Evolutionary conservation across 2,329 filamentous ascomycete species (phyloP), one percentile per base, ranked within the genome.

Genomic region (Ophiobolus disseminans): DNA sequence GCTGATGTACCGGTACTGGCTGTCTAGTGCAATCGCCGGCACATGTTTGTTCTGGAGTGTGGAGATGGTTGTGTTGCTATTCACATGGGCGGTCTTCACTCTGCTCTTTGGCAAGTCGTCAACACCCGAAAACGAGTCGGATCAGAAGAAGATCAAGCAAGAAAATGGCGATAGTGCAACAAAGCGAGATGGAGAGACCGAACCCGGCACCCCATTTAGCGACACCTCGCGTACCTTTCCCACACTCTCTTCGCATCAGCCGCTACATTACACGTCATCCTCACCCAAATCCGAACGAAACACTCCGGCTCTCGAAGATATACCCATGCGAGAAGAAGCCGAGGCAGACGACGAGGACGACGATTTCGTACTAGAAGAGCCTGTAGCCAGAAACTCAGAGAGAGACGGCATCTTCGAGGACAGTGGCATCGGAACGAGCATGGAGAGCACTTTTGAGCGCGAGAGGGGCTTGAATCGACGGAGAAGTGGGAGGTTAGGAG

Each of bases 1-100:
- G 58, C 63, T 92, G 45, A 96, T 99, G 89, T 94, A 94, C 64
- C 86, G 90, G 53, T 87, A 93, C 75, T 85, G 88, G 10, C 65
- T 94, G 26, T 70, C 85, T 1, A 86, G 86, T 4, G 91, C 91
- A 49, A 42, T 88, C 0, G 64, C 86, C 1, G 88, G 91, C 62
- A 89, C 86, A 0, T 72, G 77, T 0, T 60, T 83, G 0, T 97
- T 97, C 73, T 97, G 92, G 91, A 68, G 77, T 1, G 83, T 85
- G 10, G 91, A 93, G 66, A 80, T 95, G 63, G 56, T 85, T 0
- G 87, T 86, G 32, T 83, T 89, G 69, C 77, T 79, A 1, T 28
- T 86, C 1, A 86, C 83, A 0, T 96, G 90, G 87, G 69, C 82
- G 1, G 36, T 82, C 0, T 60, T 89, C 16, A 77, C 70, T 7